These are phyloP conservation scores for Cystobasidium slooffiae DNA, from an alignment of 1,284 basidiomycete genomes.

Conservation along the genomic window DNA sequence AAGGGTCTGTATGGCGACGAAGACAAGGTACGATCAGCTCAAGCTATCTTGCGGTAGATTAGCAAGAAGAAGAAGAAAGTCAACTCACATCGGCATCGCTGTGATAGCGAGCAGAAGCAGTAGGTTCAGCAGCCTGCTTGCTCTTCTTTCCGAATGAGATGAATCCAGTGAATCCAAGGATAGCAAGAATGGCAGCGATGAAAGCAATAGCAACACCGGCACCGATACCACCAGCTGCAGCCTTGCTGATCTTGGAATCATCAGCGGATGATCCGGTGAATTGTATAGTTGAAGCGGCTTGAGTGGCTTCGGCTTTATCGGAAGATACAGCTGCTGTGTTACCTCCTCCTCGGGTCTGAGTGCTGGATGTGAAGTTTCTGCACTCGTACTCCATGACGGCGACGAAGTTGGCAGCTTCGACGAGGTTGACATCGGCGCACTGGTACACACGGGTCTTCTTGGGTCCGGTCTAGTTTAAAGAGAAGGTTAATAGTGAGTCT, in stretches of 20 bases:
- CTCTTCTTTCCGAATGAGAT: constrained; percentile 29
- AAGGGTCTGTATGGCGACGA: background rate
- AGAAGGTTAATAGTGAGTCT: background rate
- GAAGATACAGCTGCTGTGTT: constrained; percentile 10
- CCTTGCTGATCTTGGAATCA: constrained; percentile 10
- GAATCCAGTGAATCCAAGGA: constrained; percentile 18
- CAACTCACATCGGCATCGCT: constrained; percentile 18
- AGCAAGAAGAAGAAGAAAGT: too few relatives aligned
- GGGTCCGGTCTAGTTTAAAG: constrained; percentile 31
- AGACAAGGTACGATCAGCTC: background rate
- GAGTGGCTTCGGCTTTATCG: constrained; percentile 14
- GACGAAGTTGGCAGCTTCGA: constrained; percentile 3
- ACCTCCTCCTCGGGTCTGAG: constrained; percentile 26
- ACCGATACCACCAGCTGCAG: constrained; percentile 35
- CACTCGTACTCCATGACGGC: constrained; percentile 18
- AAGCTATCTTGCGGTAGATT: background rate
- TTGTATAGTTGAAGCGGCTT: constrained; percentile 3
- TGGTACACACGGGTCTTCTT: constrained; percentile 14
- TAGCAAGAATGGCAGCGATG: constrained; percentile 26
- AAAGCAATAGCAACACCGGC: constrained; percentile 26
- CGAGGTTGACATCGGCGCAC: constrained; percentile 40
- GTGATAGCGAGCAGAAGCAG: constrained; percentile 4
- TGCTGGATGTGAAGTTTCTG: constrained; percentile 31
- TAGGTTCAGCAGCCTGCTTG: constrained; percentile 1
- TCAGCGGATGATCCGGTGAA: constrained; percentile 17